Conservation (phyloP, 2,329 filamentous ascomycete genomes). For the Diaporthe sp. region DNA sequence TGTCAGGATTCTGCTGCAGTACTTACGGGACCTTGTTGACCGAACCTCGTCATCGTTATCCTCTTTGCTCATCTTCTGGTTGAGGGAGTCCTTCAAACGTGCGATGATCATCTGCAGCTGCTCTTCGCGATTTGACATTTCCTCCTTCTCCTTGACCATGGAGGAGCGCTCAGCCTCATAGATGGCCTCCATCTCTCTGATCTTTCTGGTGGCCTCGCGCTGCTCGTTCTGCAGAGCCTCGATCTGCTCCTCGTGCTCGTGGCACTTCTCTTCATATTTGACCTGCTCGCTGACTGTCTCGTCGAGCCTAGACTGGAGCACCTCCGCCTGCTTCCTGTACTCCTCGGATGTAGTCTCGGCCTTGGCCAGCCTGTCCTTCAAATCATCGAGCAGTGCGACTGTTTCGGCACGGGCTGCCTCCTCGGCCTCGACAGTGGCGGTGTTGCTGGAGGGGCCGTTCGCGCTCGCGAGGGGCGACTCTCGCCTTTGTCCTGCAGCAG, state of each 20-base stretch:
- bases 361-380: conserved; percentile 84
- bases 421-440: conserved; percentile 63
- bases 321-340: conserved; percentile 84
- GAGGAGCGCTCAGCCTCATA: conserved; percentile 91
- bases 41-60: conserved; percentile 69
- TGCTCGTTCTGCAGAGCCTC: conserved; percentile 87
- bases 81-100: conserved; percentile 88
- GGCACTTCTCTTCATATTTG: conserved; percentile 86
- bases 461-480: conserved; percentile 54
- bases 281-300: conserved; percentile 85
- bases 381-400: conserved; percentile 81
- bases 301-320: conserved; percentile 86
- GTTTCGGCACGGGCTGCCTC: conserved; percentile 84
- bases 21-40: conserved; percentile 68
- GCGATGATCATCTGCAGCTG: conserved; percentile 93
- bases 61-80: conserved; percentile 74
- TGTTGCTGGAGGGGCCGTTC: conserved; percentile 48
- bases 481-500: conserved; percentile 72
- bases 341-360: conserved; percentile 83
- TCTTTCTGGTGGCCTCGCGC: conserved; percentile 83
- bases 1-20: not conserved
- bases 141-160: conserved; percentile 92
- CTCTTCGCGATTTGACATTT: conserved; percentile 84
- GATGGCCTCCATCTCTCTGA: conserved; percentile 90
- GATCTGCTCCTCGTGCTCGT: conserved; percentile 86